These are phyloP conservation scores for Psilocybe subaeruginosa DNA, from an alignment of 768 basidiomycete species.

Conservation along the genomic window DNA sequence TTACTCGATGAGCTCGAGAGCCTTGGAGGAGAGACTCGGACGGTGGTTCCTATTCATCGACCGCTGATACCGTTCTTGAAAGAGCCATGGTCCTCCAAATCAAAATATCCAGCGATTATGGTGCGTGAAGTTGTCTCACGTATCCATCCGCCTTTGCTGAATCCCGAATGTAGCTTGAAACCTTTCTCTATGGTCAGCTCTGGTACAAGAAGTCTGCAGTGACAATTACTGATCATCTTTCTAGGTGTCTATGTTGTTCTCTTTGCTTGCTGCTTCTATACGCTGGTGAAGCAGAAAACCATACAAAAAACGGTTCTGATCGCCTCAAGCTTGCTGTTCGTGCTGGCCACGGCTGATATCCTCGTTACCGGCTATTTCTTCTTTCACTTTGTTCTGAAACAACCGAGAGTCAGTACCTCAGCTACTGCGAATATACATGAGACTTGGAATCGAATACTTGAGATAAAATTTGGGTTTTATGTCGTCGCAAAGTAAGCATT, in stretches of 20 bases:
- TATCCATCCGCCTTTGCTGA: not conserved
- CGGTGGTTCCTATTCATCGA: constrained; percentile 12
- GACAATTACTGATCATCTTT: not conserved
- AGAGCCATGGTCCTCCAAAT: constrained; percentile 26
- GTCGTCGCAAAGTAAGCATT: constrained; percentile 14
- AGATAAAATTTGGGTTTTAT: constrained; percentile 24
- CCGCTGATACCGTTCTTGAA: constrained; percentile 25
- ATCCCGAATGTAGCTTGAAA: constrained; percentile 17
- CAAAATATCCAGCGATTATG: constrained; percentile 26
- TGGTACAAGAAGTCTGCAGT: not conserved
- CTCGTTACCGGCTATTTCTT: constrained; percentile 24
- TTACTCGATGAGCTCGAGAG: constrained; percentile 5
- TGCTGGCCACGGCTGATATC: constrained; percentile 25
- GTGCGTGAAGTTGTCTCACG: constrained; percentile 17
- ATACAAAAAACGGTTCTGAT: constrained; percentile 13
- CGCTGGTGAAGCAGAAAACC: constrained; percentile 13
- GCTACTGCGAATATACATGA: not conserved
- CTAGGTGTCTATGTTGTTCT: constrained; percentile 24
- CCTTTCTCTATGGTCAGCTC: constrained; percentile 24
- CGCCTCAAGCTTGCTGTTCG: constrained; percentile 17
- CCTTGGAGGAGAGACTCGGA: constrained; percentile 5
- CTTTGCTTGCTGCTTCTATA: constrained; percentile 18
- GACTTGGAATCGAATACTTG: constrained; percentile 18
- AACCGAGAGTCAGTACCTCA: not conserved
- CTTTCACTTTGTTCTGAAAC: constrained; percentile 21